Evolutionary conservation across 2,329 filamentous ascomycete genomes (phyloP).

Genomic region (Penicillium sp.): DNA sequence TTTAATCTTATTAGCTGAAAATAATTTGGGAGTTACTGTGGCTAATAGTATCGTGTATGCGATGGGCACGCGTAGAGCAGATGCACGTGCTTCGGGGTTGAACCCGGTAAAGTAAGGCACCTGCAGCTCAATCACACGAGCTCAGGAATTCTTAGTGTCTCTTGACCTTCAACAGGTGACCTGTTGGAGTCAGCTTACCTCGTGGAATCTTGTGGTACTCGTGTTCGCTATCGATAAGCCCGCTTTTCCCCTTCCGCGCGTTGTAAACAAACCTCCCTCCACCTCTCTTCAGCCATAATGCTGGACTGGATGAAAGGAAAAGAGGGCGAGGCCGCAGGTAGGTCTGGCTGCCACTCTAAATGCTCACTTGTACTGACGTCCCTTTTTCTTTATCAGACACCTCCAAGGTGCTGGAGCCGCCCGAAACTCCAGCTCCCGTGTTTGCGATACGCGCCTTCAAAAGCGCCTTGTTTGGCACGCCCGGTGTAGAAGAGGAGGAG

Average conservation of each 20-base stretch:
- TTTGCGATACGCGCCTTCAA: conserved; percentile 65
- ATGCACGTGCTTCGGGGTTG: neutral
- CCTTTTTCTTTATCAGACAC: conserved; percentile 24
- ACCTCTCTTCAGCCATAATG: conserved; percentile 17
- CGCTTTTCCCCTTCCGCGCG: conserved; percentile 13
- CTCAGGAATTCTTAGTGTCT: neutral
- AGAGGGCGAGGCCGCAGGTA: conserved; percentile 19
- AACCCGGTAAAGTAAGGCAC: neutral
- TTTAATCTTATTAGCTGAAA: no score
- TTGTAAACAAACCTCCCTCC: conserved; percentile 35
- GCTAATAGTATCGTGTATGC: no score
- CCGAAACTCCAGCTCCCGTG: conserved; percentile 61
- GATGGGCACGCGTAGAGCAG: neutral
- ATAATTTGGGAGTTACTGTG: no score
- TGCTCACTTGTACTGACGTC: neutral
- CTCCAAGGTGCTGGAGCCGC: conserved; percentile 56
- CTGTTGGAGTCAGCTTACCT: neutral
- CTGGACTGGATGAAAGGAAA: conserved; percentile 26
- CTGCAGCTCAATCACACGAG: neutral
- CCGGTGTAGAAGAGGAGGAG: conserved; percentile 48
- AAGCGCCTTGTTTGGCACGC: conserved; percentile 61
- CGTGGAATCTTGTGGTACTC: neutral
- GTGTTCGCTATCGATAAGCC: conserved; percentile 13
- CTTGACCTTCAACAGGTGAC: neutral
- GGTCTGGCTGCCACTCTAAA: neutral